Evolutionary conservation across 2,329 filamentous ascomycete genomes (phyloP), one percentile per base, ranked within the genome.

Genomic region (Nemania bipapillata): DNA sequence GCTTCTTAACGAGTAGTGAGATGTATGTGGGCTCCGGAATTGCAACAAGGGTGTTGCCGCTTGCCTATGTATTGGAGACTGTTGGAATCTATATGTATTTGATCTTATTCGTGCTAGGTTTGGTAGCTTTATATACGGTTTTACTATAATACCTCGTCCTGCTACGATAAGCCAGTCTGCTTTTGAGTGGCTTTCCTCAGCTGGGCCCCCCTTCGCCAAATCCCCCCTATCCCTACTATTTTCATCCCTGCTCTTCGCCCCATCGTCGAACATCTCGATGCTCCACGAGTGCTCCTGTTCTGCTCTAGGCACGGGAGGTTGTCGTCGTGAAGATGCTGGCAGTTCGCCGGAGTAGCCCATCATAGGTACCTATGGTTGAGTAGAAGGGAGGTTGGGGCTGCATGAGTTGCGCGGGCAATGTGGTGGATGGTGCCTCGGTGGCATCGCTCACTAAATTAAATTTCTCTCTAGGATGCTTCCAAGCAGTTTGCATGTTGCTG

Each of bases 1-100:
- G 58, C 47, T 53, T 40, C 35, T 54, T 62, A 45, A 62, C 47
- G 26, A 22, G 47, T 62, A 15, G 58, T 40, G 9, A 32, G n/a
- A 4, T 6, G 47, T 42, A 42, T 32, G 50, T 26, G 32, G 56
- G 40, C 22, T 59, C 8, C 24, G 45, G 49, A 5, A 17, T 59
- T 47, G 40, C 17, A 49, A 3, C 20, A 35, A 47, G 22, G 12
- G 49, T 49, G 12, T 59, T 37, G 40, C 40, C 9, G 40, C 17
- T 47, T 49, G 40, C 40, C 35, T 20, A 56, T 42, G 20, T 40
- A 26, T 42, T 42, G 9, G 52, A 22, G 52, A 37, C 7, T 37
- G 52, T 37, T 37, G 52, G 32, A 56, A 42, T 56, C 35, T 42
- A 26, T 20, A 40, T 56, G 30, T 40, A 4, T 40, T 40, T 56